Evolutionary conservation across 2,329 filamentous ascomycete species (phyloP).

Genomic region (Diplodia intermedia): DNA sequence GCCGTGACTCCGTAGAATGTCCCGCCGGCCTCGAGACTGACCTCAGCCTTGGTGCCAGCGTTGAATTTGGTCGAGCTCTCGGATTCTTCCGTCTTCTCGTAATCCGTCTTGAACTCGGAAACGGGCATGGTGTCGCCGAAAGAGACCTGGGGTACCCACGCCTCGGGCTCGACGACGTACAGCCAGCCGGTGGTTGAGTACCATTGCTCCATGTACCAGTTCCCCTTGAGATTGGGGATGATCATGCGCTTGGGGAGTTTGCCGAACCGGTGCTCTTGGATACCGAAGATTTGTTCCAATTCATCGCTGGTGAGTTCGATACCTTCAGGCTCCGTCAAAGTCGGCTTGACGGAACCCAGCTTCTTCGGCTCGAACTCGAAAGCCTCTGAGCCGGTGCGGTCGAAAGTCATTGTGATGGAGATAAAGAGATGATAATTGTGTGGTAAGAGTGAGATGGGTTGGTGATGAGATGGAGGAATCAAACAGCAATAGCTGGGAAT

Average conservation of each 20-base stretch:
- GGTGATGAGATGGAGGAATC: not conserved
- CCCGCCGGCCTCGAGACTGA: not conserved
- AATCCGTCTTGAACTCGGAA: not conserved
- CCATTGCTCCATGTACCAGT: not conserved
- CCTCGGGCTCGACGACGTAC: constrained; percentile 1
- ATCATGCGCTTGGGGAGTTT: constrained; percentile 7
- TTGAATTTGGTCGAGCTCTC: not conserved
- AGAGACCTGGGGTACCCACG: not conserved
- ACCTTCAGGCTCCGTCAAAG: not conserved
- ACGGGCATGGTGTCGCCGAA: not conserved
- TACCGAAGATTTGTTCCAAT: not conserved
- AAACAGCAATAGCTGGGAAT: not conserved
- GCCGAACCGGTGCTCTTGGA: not conserved
- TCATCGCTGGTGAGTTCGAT: not conserved
- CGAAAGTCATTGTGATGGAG: constrained; percentile 1
- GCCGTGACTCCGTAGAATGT: not conserved
- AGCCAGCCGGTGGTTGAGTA: not conserved
- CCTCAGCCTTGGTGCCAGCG: not conserved
- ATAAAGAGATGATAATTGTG: not conserved
- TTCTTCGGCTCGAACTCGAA: not conserved
- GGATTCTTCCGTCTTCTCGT: not conserved
- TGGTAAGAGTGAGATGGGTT: not conserved
- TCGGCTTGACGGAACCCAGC: not conserved
- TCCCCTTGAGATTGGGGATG: not conserved
- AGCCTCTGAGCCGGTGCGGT: not conserved